These are phyloP conservation scores for Pythium phragmitis DNA, from an alignment of 352 stramenopile species.

Conservation along the genomic window DNA sequence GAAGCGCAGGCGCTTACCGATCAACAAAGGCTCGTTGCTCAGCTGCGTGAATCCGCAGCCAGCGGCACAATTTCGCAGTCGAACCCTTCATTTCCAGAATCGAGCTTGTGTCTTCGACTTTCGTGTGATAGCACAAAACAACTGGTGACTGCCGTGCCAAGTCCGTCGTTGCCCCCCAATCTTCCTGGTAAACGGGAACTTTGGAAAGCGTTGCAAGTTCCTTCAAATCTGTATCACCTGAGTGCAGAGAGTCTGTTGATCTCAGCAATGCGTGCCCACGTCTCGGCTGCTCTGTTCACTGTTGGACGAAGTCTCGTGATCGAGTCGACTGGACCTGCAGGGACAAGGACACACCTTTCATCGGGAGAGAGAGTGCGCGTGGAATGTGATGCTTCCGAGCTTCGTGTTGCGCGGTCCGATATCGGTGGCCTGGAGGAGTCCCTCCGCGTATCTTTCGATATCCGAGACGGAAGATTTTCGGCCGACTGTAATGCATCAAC, in stretches of 20 bases:
- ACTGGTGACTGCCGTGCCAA: conserved; percentile 60
- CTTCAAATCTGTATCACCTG: conserved; percentile 76
- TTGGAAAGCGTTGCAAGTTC: conserved; percentile 59
- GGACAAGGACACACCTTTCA: conserved; percentile 51
- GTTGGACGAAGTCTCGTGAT: conserved; percentile 70
- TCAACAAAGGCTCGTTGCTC: conserved; percentile 60
- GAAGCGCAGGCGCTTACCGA: conserved; percentile 48
- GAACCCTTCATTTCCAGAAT: conserved; percentile 53
- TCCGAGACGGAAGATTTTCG: conserved; percentile 69
- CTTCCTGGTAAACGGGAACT: conserved; percentile 51
- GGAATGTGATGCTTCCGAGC: conserved; percentile 52
- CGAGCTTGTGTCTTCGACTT: conserved; percentile 68
- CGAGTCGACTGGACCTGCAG: conserved; percentile 55
- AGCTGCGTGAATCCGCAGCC: conserved; percentile 45
- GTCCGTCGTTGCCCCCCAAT: conserved; percentile 63
- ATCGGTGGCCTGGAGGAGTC: conserved; percentile 78
- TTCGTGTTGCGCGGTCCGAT: conserved; percentile 64
- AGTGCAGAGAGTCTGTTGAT: conserved; percentile 77
- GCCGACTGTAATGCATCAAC: conserved; percentile 63
- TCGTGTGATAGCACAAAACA: conserved; percentile 61
- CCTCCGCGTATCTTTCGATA: conserved; percentile 79
- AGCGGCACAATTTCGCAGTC: conserved; percentile 17
- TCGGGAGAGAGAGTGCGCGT: conserved; percentile 74
- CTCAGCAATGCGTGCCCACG: conserved; percentile 72
- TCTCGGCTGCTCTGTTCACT: conserved; percentile 68